These are phyloP conservation scores for Erythrophleum fordii DNA, from an alignment of 306 rosid species.

Conservation along the genomic window DNA sequence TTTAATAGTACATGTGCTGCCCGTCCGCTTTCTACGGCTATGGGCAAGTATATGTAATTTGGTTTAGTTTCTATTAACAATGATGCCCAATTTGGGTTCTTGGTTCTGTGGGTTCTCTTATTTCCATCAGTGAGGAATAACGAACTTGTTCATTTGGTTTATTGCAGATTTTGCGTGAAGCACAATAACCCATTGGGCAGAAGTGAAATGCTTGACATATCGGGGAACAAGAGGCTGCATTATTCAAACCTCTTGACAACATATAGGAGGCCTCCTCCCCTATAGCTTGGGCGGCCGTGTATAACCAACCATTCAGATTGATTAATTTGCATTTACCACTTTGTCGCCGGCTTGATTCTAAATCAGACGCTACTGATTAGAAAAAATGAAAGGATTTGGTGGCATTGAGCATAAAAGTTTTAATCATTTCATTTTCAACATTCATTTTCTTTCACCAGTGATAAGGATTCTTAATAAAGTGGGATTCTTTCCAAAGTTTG, in stretches of 20 bases:
- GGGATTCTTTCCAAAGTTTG: too few relatives aligned
- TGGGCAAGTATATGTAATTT: slow-evolving; percentile 57
- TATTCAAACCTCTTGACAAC: slow-evolving; percentile 66
- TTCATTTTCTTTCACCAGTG: too few relatives aligned
- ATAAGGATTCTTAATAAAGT: too few relatives aligned
- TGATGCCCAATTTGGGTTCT: neutral
- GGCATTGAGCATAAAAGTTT: too few relatives aligned
- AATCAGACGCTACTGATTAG: too few relatives aligned
- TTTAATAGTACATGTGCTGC: slow-evolving; percentile 46
- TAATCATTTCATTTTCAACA: too few relatives aligned
- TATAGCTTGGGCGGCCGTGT: slow-evolving; percentile 53
- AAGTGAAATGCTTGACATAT: slow-evolving; percentile 67
- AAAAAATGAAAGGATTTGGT: too few relatives aligned
- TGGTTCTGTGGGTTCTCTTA: too few relatives aligned
- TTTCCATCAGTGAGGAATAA: neutral
- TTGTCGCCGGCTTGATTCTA: neutral
- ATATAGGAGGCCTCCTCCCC: slow-evolving; percentile 60
- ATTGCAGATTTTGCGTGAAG: slow-evolving; percentile 61
- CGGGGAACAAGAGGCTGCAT: slow-evolving; percentile 63
- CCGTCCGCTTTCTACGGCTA: slow-evolving; percentile 52
- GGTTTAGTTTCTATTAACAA: slow-evolving; percentile 18
- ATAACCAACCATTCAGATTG: slow-evolving; percentile 60
- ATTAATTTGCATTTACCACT: neutral
- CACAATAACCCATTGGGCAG: slow-evolving; percentile 62
- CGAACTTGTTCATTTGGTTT: neutral